Base-by-base conservation (phyloP, 2,329 filamentous ascomycete species). In the Aspergillus sergii region DNA sequence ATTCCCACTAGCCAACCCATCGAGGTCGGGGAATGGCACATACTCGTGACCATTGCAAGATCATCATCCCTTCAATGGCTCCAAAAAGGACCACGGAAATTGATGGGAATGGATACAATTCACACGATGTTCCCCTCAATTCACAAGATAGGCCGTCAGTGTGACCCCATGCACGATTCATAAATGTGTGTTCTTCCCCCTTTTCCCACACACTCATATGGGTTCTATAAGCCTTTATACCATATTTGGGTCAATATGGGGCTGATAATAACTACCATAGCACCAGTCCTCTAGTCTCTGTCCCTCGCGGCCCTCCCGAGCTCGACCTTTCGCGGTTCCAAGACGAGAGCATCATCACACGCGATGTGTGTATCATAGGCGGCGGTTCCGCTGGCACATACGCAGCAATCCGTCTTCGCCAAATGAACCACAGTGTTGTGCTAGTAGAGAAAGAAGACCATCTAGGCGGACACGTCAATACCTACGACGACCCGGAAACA, bases 331-430 rank as follows among this genome's bases (percentile, higher is more conserved):
- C 48, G 9, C 7, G 14, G 9, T 34, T 32, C 28, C 7, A 51
- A 16, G 16, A 16, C 8, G 1, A 39, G 4, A 45, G 65, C 7
- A 57, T 65, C 8, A 66, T 71, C 23, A 58, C 48, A 4, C 68
- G 69, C 32, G 72, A 76, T 63, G 66, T 77, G 7, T 64, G 61
- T 21, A 71, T 75, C 39, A 68, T 77, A 28, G 75, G 74, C 32
- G 73, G 73, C 39, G 73, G 73, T 26, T 65, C 71, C 1, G 64
- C 70, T 0, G 75, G 72, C 12, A 73, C 71, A 1, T 76, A 74
- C 54, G 69, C 73, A 5, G 74, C 74, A 6, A 61, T 75, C 6
- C 65, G 66, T 7, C 66, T 77, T 14, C 68, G 66, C 30, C 68
- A 74, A 48, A 58, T 68, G 50, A 68, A 69, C 19, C 67, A 70